These are phyloP conservation scores for Lepiota venenata DNA, from an alignment of 768 basidiomycete genomes.

Conservation along the genomic window DNA sequence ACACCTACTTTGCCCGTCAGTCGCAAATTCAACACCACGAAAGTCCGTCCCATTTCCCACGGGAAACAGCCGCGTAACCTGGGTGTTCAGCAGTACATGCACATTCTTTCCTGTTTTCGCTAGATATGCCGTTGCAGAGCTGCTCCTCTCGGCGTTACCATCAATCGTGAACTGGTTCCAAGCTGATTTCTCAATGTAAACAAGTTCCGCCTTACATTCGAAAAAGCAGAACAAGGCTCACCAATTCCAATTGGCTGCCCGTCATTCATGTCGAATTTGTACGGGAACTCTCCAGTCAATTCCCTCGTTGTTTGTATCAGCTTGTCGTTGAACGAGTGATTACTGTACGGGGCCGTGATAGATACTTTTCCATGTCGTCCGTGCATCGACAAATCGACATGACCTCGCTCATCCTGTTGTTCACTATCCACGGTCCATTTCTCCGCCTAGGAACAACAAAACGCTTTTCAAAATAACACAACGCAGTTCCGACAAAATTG, in stretches of 20 bases:
- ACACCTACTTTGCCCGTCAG: conserved; percentile 1
- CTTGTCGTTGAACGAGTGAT: conserved; percentile 11
- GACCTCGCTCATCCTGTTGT: conserved; percentile 10
- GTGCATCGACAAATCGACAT: conserved; percentile 12
- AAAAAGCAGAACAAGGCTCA: neutral
- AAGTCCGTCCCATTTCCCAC: conserved; percentile 10
- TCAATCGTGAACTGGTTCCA: conserved; percentile 12
- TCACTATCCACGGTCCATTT: neutral
- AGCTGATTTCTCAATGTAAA: neutral
- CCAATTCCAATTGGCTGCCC: conserved; percentile 14
- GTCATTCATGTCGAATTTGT: conserved; percentile 11
- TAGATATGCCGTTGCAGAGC: conserved; percentile 14
- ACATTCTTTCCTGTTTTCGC: neutral
- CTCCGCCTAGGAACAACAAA: neutral
- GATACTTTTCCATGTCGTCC: conserved; percentile 6
- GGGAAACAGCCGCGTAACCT: conserved; percentile 12
- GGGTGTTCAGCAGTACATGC: conserved; percentile 12
- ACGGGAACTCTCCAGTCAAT: conserved; percentile 9
- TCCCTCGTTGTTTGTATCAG: conserved; percentile 2
- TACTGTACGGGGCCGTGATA: neutral
- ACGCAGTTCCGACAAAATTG: neutral
- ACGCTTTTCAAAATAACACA: neutral
- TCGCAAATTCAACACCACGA: conserved; percentile 11
- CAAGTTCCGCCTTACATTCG: no score
- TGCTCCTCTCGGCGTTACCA: conserved; percentile 14